A percentile compares a stretch with the other conserved stretches of the same genome.
These are phyloP conservation scores for Apiotrichum laibachii DNA, from an alignment of 1,284 basidiomycete species.

Conservation along the genomic window DNA sequence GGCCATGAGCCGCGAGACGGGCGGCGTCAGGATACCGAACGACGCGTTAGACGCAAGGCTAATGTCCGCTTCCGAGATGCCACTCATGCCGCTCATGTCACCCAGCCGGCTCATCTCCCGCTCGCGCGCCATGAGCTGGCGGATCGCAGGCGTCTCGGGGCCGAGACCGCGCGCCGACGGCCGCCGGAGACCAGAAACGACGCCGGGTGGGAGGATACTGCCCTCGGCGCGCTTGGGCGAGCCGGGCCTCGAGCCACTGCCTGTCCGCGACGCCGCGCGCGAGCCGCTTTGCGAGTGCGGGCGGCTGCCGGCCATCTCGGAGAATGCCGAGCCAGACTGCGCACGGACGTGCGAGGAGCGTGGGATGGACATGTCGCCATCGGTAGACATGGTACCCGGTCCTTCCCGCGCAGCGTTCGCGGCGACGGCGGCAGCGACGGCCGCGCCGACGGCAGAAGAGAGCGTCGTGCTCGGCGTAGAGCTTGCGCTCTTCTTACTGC, in stretches of 20 bases:
- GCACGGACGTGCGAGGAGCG: not conserved
- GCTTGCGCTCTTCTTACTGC: not conserved
- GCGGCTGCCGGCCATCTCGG: not conserved
- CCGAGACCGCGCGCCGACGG: not conserved
- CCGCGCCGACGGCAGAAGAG: not conserved
- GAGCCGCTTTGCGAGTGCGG: not conserved
- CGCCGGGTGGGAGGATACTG: not conserved
- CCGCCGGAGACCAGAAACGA: not conserved
- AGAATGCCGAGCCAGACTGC: not conserved
- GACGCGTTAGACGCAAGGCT: constrained; percentile 13
- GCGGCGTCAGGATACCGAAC: constrained; percentile 17
- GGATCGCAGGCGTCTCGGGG: constrained; percentile 17
- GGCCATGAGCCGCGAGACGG: not conserved
- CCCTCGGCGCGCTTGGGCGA: not conserved
- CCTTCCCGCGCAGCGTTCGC: not conserved
- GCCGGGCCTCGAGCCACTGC: not conserved
- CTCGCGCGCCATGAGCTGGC: constrained; percentile 9
- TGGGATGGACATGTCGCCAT: not conserved
- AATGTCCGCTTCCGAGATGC: constrained; percentile 11
- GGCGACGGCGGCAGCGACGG: not conserved
- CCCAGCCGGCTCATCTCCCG: constrained; percentile 2
- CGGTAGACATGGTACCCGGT: not conserved
- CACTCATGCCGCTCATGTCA: constrained; percentile 9
- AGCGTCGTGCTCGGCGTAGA: not conserved
- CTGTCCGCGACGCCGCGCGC: not conserved